These are phyloP conservation scores for Myrica gale DNA, from an alignment of 306 rosid genomes.

Conservation along the genomic window DNA sequence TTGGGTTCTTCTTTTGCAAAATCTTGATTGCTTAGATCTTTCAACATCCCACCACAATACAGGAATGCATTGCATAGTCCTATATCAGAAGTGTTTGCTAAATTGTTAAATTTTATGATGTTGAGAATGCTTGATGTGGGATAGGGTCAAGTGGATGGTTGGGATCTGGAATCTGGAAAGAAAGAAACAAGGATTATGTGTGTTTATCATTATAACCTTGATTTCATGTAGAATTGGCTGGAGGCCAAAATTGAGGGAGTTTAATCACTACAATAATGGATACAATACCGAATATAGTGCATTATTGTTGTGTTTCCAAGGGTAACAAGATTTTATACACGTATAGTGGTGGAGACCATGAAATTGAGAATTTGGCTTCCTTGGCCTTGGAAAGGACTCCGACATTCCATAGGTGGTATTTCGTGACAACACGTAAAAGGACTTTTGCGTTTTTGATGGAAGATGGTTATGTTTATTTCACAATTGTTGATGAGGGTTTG, in stretches of 20 bases:
- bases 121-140: slow-evolving; percentile 2
- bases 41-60: background rate
- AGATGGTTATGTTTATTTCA: slow-evolving; percentile 64
- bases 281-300: slow-evolving; percentile 54
- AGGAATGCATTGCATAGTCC: background rate
- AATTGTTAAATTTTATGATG: slow-evolving; percentile 4
- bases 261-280: slow-evolving; percentile 39
- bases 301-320: slow-evolving; percentile 75
- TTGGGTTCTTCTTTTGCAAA: slow-evolving; percentile 30
- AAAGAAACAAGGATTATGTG: slow-evolving; percentile 14
- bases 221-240: slow-evolving; percentile 27
- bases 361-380: slow-evolving; percentile 52
- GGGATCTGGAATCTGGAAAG: slow-evolving; percentile 8
- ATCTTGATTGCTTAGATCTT: slow-evolving; percentile 33
- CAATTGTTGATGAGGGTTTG: slow-evolving; percentile 61
- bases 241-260: slow-evolving; percentile 20
- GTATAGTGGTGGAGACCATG: slow-evolving; percentile 52
- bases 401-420: slow-evolving; percentile 72
- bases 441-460: slow-evolving; percentile 72
- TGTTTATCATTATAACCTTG: slow-evolving; percentile 14
- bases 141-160: slow-evolving; percentile 16
- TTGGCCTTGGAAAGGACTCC: slow-evolving; percentile 75
- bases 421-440: slow-evolving; percentile 63
- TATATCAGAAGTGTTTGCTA: slow-evolving; percentile 20
- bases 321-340: slow-evolving; percentile 52